Percentiles rank a stretch among this genome's conserved stretches.
Conservation (phyloP, 2,329 filamentous ascomycete species). For the Ophiostoma angusticollis region DNA sequence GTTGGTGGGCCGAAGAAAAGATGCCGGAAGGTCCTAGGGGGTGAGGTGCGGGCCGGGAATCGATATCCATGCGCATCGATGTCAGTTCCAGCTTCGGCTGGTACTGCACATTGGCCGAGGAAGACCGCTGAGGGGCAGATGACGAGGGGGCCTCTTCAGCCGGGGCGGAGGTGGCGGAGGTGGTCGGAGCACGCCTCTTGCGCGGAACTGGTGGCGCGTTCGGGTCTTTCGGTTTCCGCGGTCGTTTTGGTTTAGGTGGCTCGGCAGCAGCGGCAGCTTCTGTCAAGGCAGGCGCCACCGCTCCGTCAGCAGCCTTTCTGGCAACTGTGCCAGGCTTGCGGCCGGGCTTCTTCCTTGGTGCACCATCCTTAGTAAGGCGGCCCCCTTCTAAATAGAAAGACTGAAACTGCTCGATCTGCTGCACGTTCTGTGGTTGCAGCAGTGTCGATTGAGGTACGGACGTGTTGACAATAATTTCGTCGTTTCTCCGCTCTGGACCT, state of each 20-base stretch:
- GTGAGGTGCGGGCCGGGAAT: slow-evolving; percentile 17
- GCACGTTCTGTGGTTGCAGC: slow-evolving; percentile 20
- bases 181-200: slow-evolving; percentile 37
- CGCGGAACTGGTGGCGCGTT: slow-evolving; percentile 41
- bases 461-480: slow-evolving; percentile 37
- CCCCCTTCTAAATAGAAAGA: slow-evolving; percentile 27
- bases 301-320: slow-evolving; percentile 15
- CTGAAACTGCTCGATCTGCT: slow-evolving; percentile 8
- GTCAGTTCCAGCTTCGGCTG: slow-evolving; percentile 24
- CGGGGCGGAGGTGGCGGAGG: not conserved
- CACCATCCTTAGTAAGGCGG: slow-evolving; percentile 42
- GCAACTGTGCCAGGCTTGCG: slow-evolving; percentile 45
- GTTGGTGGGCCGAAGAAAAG: slow-evolving; percentile 18
- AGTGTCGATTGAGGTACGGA: slow-evolving; percentile 22
- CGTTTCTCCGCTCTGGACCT: slow-evolving; percentile 19
- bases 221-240: slow-evolving; percentile 46
- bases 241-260: slow-evolving; percentile 37
- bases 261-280: slow-evolving; percentile 19
- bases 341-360: slow-evolving; percentile 51
- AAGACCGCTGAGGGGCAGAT: slow-evolving; percentile 5
- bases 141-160: not conserved
- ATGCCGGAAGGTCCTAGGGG: slow-evolving; percentile 12
- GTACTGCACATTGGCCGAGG: slow-evolving; percentile 7
- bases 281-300: slow-evolving; percentile 20
- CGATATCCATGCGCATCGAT: slow-evolving; percentile 24